phyloP scores from a whole-genome alignment of 495 filamentous ascomycete genomes.

The Friedmanniomyces endolithicus region DNA sequence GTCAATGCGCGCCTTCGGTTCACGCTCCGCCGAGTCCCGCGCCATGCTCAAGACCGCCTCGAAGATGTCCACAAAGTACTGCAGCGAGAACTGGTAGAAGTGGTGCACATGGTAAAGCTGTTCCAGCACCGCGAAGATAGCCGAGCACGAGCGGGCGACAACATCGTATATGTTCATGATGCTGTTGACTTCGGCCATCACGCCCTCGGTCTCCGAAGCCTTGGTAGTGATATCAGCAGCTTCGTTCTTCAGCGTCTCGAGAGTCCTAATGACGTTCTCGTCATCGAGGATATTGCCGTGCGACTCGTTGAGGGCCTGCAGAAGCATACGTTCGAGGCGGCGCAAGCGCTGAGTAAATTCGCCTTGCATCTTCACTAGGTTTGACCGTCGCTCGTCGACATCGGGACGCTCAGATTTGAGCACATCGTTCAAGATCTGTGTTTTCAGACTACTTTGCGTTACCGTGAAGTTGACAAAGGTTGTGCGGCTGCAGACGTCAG shows the following conservation, averaged over 20 bases:
- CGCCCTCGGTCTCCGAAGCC: conserved; percentile 90
- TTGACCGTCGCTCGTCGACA: conserved; percentile 91
- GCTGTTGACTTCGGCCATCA: conserved; percentile 93
- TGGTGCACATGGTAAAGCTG: conserved; percentile 97
- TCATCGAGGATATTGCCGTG: conserved; percentile 97
- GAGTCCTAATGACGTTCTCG: conserved; percentile 92
- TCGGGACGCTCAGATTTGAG: conserved; percentile 94
- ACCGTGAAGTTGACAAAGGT: conserved; percentile 99
- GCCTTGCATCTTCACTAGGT: conserved; percentile 94
- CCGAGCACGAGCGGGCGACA: conserved; percentile 87
- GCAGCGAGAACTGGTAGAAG: conserved; percentile 98
- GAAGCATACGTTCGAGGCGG: conserved; percentile 85
- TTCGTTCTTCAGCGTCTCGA: conserved; percentile 96
- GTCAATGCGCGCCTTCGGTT: conserved; percentile 65
- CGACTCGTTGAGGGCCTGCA: conserved; percentile 94
- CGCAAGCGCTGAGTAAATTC: conserved; percentile 96
- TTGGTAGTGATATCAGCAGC: conserved; percentile 90
- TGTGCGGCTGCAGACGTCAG: conserved; percentile 93
- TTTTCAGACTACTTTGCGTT: conserved; percentile 95
- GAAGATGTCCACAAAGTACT: conserved; percentile 97
- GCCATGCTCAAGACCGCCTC: conserved; percentile 77
- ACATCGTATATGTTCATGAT: conserved; percentile 88
- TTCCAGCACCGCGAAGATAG: conserved; percentile 90
- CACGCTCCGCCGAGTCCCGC: conserved; percentile 57
- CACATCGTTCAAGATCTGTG: conserved; percentile 91